Conservation (phyloP, 2,329 filamentous ascomycete genomes). For the Trichoderma cornu-damae region DNA sequence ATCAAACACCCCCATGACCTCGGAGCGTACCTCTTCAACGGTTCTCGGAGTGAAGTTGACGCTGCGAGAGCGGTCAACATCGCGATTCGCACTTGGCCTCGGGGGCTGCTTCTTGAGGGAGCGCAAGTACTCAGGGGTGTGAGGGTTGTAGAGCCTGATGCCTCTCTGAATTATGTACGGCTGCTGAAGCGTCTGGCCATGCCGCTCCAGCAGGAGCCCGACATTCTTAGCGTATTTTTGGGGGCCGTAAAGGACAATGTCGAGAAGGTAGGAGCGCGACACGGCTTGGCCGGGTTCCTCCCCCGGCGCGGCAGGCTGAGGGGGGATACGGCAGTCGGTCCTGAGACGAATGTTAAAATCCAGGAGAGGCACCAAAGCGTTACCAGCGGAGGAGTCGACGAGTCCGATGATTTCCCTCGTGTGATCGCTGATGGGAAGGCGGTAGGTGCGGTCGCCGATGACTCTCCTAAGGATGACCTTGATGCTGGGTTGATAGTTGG, state of each 20-base stretch:
- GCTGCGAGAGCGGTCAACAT: conserved; percentile 27
- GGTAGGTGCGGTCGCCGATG: conserved; percentile 49
- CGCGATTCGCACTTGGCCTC: conserved; percentile 27
- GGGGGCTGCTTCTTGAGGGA: conserved; percentile 29
- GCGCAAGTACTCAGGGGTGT: conserved; percentile 49
- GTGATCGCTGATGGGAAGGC: conserved; percentile 70
- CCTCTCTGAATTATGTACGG: conserved; percentile 63
- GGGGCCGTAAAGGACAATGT: conserved; percentile 76
- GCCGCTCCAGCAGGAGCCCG: conserved; percentile 59
- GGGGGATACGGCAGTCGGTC: conserved; percentile 65
- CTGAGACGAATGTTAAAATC: conserved; percentile 63
- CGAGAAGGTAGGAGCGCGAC: conserved; percentile 58
- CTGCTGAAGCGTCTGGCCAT: conserved; percentile 61
- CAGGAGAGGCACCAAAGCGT: conserved; percentile 65
- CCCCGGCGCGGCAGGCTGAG: conserved; percentile 56
- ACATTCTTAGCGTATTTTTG: conserved; percentile 59
- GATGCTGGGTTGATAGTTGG: conserved; percentile 64
- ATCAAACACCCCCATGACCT: conserved; percentile 85
- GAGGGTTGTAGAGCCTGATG: conserved; percentile 71
- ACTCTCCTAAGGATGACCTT: conserved; percentile 64
- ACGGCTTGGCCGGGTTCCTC: conserved; percentile 60
- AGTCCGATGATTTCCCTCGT: conserved; percentile 66
- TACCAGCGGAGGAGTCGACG: conserved; percentile 63
- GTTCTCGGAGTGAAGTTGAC: conserved; percentile 48
- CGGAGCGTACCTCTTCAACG: conserved; percentile 78